Percentiles rank a stretch among this genome's conserved stretches.
phyloP scores from a whole-genome alignment of 2,329 filamentous ascomycete species.

The Epicoccum sorghinum region DNA sequence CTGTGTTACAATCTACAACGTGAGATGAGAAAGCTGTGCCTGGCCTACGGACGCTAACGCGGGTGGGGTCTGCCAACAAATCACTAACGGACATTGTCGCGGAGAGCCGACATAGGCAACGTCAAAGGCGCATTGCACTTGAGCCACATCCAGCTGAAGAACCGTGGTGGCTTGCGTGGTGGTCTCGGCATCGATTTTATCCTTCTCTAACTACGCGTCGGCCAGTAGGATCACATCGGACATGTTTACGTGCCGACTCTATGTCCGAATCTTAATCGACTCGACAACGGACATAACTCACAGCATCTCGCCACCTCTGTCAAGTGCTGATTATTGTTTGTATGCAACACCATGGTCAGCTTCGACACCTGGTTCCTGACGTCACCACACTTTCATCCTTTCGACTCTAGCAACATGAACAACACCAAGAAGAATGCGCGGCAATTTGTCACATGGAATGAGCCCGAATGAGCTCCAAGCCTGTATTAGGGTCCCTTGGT shows the following conservation, averaged over 20 bases:
- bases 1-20: not conserved
- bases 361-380: not conserved
- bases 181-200: not conserved
- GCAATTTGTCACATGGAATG: no score
- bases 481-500: no score
- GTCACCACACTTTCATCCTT: not conserved
- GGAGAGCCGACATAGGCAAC: constrained; percentile 10
- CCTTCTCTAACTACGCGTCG: not conserved
- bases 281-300: no score
- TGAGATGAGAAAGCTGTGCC: not conserved
- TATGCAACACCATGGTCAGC: no score
- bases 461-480: no score
- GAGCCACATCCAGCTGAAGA: not conserved
- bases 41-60: not conserved
- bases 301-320: no score
- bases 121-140: not conserved
- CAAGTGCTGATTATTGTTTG: no score
- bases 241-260: not conserved
- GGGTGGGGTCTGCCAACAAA: constrained; percentile 6
- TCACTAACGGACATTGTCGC: constrained; percentile 6
- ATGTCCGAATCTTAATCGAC: no score
- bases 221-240: no score
- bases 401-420: not conserved
- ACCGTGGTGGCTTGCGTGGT: not conserved
- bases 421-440: no score